A percentile compares a stretch with the other conserved stretches of the same genome.
Evolutionary conservation across 2,329 filamentous ascomycete genomes (phyloP).

Genomic region (Bimuria novae-zelandiae): DNA sequence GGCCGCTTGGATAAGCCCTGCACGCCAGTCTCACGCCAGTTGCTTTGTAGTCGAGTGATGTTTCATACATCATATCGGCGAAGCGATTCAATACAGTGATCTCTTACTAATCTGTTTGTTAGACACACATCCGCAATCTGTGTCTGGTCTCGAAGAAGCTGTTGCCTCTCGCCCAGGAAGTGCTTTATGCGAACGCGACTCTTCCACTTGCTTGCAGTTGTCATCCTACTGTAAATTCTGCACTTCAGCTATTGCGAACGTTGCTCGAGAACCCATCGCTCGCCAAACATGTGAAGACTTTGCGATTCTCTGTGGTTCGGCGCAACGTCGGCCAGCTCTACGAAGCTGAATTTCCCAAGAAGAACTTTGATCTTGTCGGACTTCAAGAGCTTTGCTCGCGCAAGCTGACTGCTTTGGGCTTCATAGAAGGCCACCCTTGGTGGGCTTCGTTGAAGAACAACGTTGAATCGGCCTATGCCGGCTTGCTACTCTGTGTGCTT

Average conservation of each 20-base stretch:
- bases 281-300: slow-evolving; percentile 21
- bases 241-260: slow-evolving; percentile 27
- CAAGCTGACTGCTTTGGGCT: slow-evolving; percentile 17
- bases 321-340: slow-evolving; percentile 20
- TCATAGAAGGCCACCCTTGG: slow-evolving; percentile 20
- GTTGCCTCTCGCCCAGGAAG: slow-evolving; percentile 22
- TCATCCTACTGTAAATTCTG: slow-evolving; percentile 22
- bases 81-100: background rate
- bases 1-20: too few species aligned
- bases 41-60: background rate
- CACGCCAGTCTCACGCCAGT: too few species aligned
- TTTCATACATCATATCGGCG: background rate
- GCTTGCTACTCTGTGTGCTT: slow-evolving; percentile 23
- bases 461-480: slow-evolving; percentile 30
- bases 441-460: slow-evolving; percentile 22
- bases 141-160: slow-evolving; percentile 24
- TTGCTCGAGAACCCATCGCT: slow-evolving; percentile 27
- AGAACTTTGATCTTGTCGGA: slow-evolving; percentile 16
- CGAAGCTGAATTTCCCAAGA: slow-evolving; percentile 14
- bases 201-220: slow-evolving; percentile 20
- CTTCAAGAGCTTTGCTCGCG: slow-evolving; percentile 18
- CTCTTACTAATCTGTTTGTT: background rate
- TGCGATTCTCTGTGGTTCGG: slow-evolving; percentile 25
- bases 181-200: slow-evolving; percentile 21
- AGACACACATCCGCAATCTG: slow-evolving; percentile 19